Percentiles rank a stretch among this genome's conserved stretches.
phyloP scores from a whole-genome alignment of 768 basidiomycete genomes.

The Austroboletus festivus region DNA sequence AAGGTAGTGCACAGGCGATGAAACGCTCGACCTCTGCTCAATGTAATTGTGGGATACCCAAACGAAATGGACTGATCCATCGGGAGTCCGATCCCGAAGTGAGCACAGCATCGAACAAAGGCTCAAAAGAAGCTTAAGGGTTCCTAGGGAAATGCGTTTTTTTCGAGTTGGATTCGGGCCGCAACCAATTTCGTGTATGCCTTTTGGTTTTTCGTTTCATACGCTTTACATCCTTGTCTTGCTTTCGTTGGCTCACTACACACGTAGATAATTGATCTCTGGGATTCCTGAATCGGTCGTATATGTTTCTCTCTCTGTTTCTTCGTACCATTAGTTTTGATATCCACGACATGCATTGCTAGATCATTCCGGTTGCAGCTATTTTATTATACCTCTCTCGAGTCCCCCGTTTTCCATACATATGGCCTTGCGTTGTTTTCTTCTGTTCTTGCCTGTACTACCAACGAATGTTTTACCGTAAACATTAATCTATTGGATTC shows the following conservation, averaged over 20 bases:
- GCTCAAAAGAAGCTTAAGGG: constrained; percentile 21
- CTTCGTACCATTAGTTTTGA: constrained; percentile 13
- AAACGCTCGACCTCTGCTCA: constrained; percentile 30
- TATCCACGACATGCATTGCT: constrained; percentile 26
- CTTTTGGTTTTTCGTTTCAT: constrained; percentile 8
- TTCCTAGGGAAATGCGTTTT: constrained; percentile 9
- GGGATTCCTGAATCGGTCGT: constrained; percentile 5
- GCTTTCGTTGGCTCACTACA: constrained; percentile 8
- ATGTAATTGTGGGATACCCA: constrained; percentile 24
- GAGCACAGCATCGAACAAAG: constrained; percentile 22
- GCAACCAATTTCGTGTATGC: too few relatives aligned
- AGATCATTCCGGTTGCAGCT: constrained; percentile 18
- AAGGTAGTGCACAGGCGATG: constrained; percentile 17
- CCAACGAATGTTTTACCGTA: constrained; percentile 3
- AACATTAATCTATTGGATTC: constrained; percentile 16
- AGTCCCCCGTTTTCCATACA: constrained; percentile 18
- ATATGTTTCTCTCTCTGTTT: background rate
- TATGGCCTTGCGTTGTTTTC: background rate
- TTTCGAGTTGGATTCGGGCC: constrained; percentile 10
- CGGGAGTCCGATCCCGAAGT: constrained; percentile 32
- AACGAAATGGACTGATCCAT: constrained; percentile 28
- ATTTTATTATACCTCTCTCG: too few relatives aligned
- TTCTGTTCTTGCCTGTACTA: constrained; percentile 16
- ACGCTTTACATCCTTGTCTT: constrained; percentile 1
- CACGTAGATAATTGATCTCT: constrained; percentile 12